Conservation (phyloP, 2,329 filamentous ascomycete genomes). For the Chaetomiaceae sp. region DNA sequence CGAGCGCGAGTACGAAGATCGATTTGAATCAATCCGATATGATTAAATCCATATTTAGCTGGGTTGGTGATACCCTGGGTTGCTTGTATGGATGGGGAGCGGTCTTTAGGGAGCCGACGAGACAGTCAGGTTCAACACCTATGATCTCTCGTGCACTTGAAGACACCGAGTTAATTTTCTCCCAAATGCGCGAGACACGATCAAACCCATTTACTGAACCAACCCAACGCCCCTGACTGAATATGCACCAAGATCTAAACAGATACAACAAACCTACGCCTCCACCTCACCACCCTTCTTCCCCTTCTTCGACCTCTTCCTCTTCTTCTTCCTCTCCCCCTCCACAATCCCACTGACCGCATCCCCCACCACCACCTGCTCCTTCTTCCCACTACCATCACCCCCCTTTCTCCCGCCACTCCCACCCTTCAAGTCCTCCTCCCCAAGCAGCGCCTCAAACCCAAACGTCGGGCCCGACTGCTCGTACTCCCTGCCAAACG, state of each 20-base stretch:
- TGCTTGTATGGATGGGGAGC: no score
- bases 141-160: no score
- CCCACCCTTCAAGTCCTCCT: slow-evolving; percentile 28
- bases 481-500: slow-evolving; percentile 57
- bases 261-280: neutral
- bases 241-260: neutral
- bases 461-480: slow-evolving; percentile 53
- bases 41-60: neutral
- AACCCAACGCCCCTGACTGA: neutral
- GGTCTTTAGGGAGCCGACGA: no score
- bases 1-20: slow-evolving; percentile 1
- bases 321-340: slow-evolving; percentile 31
- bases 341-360: slow-evolving; percentile 22
- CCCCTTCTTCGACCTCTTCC: slow-evolving; percentile 35
- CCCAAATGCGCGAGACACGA: neutral
- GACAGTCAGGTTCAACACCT: no score
- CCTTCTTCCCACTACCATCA: slow-evolving; percentile 12
- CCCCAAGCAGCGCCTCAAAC: slow-evolving; percentile 41
- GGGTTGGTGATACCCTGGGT: no score
- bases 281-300: slow-evolving; percentile 31
- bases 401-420: slow-evolving; percentile 24
- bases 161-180: no score
- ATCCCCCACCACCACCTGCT: slow-evolving; percentile 31
- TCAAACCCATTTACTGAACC: neutral
- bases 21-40: neutral